Evolutionary conservation across 140 eudicot genomes (phyloP), one percentile per base, ranked within the genome.

Genomic region (Oenanthe javanica): DNA sequence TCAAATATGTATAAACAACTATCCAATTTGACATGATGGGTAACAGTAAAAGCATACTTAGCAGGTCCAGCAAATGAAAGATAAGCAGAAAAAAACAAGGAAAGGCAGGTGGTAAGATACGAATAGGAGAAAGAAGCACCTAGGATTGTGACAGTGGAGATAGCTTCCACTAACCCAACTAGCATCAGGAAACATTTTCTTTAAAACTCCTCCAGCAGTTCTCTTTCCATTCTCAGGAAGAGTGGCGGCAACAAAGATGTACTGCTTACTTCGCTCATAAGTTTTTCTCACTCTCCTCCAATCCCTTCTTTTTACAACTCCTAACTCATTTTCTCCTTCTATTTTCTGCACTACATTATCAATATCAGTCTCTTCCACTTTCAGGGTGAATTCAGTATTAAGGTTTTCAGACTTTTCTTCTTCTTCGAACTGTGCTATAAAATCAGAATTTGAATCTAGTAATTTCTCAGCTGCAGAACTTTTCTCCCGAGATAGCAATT

Each of bases 91-190:
- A 72, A 40, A 70, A 45, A 72, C 36, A 72, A 45, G 48, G 52
- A 40, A 72, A 43, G 40, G 15, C 15, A 50, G 38, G 9, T 47
- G 16, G 43, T 74, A 25, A 75, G 18, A 74, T 21, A 47, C 14
- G 9, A 51, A 74, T 19, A 47, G 51, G 75, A 77, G 55, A 46
- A 83, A 69, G 79, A 13, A 15, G 46, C 81, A 91, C 95, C 99
- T 91, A 64, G 97, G 99, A 81, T 89, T 92, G 79, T 95, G 99
- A 70, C 93, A 82, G 80, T 95, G 97, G 86, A 92, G 97, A 95
- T 90, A 95, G 86, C 85, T 89, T 63, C 99, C 97, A 76, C 92
- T 92, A 80, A 95, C 91, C 99, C 97, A 95, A 45, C 82, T 83
- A 76, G 99, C 99, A 52, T 89, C 97, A 0, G 99, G 99, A 84